Conservation (phyloP, 805 yeast genomes). For the Wickerhamiella nectarea region DNA sequence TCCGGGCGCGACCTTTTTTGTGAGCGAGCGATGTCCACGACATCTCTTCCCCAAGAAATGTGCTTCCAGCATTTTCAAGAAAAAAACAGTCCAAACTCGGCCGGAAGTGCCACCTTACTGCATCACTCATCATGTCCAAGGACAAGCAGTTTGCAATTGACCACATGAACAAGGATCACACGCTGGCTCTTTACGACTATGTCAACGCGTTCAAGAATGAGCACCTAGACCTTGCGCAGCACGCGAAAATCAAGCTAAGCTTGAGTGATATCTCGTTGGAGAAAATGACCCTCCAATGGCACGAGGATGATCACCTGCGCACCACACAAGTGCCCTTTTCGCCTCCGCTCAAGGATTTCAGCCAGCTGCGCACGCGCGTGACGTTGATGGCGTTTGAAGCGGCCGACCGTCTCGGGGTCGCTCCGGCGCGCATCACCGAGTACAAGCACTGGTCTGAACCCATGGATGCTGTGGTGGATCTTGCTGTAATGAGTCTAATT, state of each 20-base stretch:
- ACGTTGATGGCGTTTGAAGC: background rate
- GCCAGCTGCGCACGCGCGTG: background rate
- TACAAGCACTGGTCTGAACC: constrained; percentile 6
- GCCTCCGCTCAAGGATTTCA: background rate
- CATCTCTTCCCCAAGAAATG: no score
- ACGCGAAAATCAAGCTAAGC: background rate
- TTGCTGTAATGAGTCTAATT: background rate
- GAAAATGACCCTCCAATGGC: constrained; percentile 1
- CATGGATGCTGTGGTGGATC: background rate
- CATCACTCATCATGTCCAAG: background rate
- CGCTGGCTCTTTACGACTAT: constrained; percentile 4
- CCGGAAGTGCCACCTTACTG: no score
- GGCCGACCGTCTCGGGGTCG: constrained; percentile 3
- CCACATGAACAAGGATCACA: constrained; percentile 9
- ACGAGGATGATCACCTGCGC: background rate
- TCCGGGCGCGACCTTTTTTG: no score
- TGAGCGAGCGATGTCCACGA: no score
- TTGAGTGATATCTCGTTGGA: background rate
- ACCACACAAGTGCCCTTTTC: background rate
- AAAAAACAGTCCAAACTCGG: no score
- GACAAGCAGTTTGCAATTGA: constrained; percentile 5
- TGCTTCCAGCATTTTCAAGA: no score
- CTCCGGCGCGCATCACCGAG: constrained; percentile 1
- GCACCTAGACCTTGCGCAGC: constrained; percentile 4
- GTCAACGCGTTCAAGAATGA: constrained; percentile 4